Conservation (phyloP, 1,139 yeast species). For the Yamadazyma triangularis region DNA sequence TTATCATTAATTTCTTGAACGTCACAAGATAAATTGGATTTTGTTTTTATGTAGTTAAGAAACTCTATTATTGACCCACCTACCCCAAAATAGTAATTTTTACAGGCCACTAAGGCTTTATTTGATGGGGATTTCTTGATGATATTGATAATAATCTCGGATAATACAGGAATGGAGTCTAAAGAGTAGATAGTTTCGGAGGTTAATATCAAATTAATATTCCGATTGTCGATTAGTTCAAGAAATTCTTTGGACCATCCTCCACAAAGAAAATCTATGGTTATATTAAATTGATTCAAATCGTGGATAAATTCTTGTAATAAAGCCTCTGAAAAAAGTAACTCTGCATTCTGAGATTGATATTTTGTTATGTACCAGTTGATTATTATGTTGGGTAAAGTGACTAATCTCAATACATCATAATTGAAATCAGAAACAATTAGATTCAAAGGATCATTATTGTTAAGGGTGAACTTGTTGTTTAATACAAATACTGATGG, state of each 20-base stretch:
- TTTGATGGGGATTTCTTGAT: slow-evolving; percentile 13
- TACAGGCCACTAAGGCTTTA: slow-evolving; percentile 64
- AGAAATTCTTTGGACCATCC: slow-evolving; percentile 75
- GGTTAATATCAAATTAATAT: slow-evolving; percentile 52
- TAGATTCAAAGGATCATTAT: slow-evolving; percentile 21
- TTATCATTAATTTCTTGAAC: slow-evolving; percentile 24
- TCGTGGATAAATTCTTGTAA: slow-evolving; percentile 38
- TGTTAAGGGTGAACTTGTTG: slow-evolving; percentile 14
- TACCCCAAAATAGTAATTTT: slow-evolving; percentile 94
- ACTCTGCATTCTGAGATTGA: slow-evolving; percentile 34
- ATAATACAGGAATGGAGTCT: slow-evolving; percentile 63
- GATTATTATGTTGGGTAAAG: slow-evolving; percentile 74
- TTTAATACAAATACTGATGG: slow-evolving; percentile 62
- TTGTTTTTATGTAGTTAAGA: slow-evolving; percentile 27
- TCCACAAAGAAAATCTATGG: slow-evolving; percentile 63
- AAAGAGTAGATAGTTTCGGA: slow-evolving; percentile 91
- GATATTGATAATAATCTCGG: slow-evolving; percentile 51
- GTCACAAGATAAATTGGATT: slow-evolving; percentile 11
- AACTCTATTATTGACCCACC: slow-evolving; percentile 89
- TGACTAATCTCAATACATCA: slow-evolving; percentile 75
- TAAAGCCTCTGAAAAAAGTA: slow-evolving; percentile 35
- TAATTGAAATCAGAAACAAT: slow-evolving; percentile 76
- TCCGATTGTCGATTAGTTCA: slow-evolving; percentile 18
- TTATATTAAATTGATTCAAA: slow-evolving; percentile 34
- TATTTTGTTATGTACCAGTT: slow-evolving; percentile 47